phyloP scores from a whole-genome alignment of 352 stramenopile species.

The Pythium brachiatum region DNA sequence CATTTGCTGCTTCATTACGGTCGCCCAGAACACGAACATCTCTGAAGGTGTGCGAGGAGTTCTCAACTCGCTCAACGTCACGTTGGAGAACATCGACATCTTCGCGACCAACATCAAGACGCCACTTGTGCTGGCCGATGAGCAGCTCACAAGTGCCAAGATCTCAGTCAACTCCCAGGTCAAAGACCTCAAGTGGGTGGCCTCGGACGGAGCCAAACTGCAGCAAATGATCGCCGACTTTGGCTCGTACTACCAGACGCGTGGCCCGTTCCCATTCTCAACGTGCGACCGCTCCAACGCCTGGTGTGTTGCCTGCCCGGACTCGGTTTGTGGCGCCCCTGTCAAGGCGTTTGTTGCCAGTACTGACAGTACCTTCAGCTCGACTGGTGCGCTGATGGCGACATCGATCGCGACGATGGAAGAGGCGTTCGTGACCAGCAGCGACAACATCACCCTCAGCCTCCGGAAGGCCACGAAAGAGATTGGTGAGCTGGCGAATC shows the following conservation, averaged over 20 bases:
- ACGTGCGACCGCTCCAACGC: slow-evolving; percentile 40
- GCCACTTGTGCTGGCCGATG: slow-evolving; percentile 40
- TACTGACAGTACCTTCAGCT: slow-evolving; percentile 20
- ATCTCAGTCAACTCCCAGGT: slow-evolving; percentile 38
- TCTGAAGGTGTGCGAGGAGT: slow-evolving; percentile 61
- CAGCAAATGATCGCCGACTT: slow-evolving; percentile 63
- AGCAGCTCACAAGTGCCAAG: slow-evolving; percentile 43
- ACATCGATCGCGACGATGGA: slow-evolving; percentile 33
- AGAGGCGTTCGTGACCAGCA: slow-evolving; percentile 43
- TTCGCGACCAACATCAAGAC: slow-evolving; percentile 61
- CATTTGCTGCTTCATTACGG: slow-evolving; percentile 73
- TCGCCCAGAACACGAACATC: slow-evolving; percentile 80
- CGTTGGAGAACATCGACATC: slow-evolving; percentile 74
- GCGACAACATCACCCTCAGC: slow-evolving; percentile 35
- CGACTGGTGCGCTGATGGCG: slow-evolving; percentile 30
- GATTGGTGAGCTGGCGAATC: slow-evolving; percentile 45
- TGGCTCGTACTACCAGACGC: slow-evolving; percentile 43
- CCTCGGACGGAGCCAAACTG: slow-evolving; percentile 43
- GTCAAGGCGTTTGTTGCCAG: slow-evolving; percentile 43
- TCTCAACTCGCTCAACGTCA: slow-evolving; percentile 64
- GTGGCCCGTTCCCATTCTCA: slow-evolving; percentile 51
- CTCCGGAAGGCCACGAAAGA: slow-evolving; percentile 45
- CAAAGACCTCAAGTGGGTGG: slow-evolving; percentile 53
- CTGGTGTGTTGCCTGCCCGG: slow-evolving; percentile 55
- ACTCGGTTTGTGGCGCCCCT: slow-evolving; percentile 47